Conservation (phyloP, 2,329 filamentous ascomycete genomes). For the Aspergillus eucalypticola region DNA sequence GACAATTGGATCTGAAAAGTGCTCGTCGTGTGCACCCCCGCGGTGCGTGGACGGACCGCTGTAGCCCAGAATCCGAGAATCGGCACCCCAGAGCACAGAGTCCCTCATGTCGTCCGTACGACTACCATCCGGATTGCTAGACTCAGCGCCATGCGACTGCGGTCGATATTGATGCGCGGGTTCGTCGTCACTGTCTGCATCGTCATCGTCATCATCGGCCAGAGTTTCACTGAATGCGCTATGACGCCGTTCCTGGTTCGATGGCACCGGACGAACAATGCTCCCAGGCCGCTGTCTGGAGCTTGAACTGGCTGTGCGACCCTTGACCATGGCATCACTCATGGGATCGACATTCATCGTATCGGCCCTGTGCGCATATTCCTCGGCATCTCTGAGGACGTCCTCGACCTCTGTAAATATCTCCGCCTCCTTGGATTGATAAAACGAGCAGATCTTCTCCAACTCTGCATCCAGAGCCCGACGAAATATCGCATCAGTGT, state of each 20-base stretch:
- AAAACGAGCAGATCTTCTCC: constrained; percentile 93
- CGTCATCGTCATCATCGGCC: constrained; percentile 56
- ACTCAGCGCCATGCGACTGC: constrained; percentile 31
- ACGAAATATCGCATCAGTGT: constrained; percentile 79
- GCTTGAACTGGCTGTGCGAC: constrained; percentile 42
- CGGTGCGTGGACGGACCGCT: constrained; percentile 23
- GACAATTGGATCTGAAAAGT: constrained; percentile 72
- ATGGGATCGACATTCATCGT: constrained; percentile 46
- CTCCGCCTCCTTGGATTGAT: constrained; percentile 83
- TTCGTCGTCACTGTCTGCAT: constrained; percentile 60
- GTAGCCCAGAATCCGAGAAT: constrained; percentile 21
- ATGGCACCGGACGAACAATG: constrained; percentile 44
- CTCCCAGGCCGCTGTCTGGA: constrained; percentile 50
- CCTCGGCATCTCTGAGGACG: constrained; percentile 71
- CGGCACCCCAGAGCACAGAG: constrained; percentile 32
- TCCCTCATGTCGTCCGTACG: constrained; percentile 37
- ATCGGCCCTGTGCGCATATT: constrained; percentile 62
- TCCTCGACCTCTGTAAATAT: constrained; percentile 77
- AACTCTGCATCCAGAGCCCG: constrained; percentile 83
- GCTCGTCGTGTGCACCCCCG: constrained; percentile 60
- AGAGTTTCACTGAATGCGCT: constrained; percentile 48
- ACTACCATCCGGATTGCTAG: constrained; percentile 29
- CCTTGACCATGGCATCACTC: constrained; percentile 44
- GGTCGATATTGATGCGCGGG: constrained; percentile 35
- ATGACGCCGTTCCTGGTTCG: constrained; percentile 45